Percentiles rank a stretch among this genome's conserved stretches.
phyloP scores from a whole-genome alignment of 1,284 basidiomycete genomes.

The Trichosporon sp. region DNA sequence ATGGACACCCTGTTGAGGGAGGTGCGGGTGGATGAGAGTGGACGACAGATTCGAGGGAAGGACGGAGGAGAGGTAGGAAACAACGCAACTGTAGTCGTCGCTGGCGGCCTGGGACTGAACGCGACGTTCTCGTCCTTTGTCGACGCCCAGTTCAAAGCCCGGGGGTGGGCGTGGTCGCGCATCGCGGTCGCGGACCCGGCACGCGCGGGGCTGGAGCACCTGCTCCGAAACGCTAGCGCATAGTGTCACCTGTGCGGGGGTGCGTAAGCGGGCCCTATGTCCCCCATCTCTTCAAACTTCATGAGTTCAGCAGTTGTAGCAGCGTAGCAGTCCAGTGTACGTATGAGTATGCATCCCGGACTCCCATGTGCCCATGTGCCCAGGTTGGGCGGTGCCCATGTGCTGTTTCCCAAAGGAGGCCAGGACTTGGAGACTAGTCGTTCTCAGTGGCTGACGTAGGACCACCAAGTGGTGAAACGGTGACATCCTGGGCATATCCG shows the following conservation, averaged over 20 bases:
- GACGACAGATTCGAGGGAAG: background rate
- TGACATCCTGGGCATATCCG: background rate
- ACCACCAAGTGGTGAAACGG: too few relatives aligned
- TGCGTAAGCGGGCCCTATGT: too few relatives aligned
- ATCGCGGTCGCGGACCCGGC: slow-evolving; percentile 28
- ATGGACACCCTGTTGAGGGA: too few relatives aligned
- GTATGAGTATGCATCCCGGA: too few relatives aligned
- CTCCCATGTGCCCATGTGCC: too few relatives aligned
- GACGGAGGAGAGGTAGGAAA: background rate
- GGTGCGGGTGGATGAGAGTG: background rate
- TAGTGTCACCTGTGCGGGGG: background rate
- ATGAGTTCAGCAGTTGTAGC: too few relatives aligned
- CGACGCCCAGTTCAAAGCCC: slow-evolving; percentile 6
- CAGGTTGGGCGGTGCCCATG: too few relatives aligned
- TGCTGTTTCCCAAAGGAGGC: too few relatives aligned
- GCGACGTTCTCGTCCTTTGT: slow-evolving; percentile 26
- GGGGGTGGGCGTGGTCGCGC: slow-evolving; percentile 26
- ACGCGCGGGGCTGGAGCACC: slow-evolving; percentile 21
- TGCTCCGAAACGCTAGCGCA: slow-evolving; percentile 10
- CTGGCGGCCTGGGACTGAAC: slow-evolving; percentile 28
- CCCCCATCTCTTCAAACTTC: too few relatives aligned
- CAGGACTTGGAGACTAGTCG: too few relatives aligned
- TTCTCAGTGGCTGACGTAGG: too few relatives aligned
- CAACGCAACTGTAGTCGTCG: slow-evolving; percentile 27
- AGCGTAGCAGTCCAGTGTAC: too few relatives aligned